A percentile compares a stretch with the other conserved stretches of the same genome.
Conservation (phyloP, 2,329 filamentous ascomycete species). For the Colletotrichum neosansevieriae region DNA sequence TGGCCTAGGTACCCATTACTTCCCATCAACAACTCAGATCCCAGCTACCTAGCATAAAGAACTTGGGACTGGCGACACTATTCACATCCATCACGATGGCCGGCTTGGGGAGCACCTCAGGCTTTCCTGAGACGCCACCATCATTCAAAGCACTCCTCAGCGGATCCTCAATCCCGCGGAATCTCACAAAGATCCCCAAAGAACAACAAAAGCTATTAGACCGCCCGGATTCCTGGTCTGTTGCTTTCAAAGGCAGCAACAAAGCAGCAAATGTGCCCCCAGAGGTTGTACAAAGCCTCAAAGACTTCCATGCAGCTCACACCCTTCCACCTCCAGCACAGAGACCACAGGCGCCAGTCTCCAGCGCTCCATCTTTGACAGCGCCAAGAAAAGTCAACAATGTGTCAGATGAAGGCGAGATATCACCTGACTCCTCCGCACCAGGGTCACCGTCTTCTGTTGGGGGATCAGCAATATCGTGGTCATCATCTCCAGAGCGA, state of each 20-base stretch:
- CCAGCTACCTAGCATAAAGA: too few relatives aligned
- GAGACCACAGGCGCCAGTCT: conserved; percentile 9
- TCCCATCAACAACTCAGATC: too few relatives aligned
- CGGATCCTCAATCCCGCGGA: conserved; percentile 42
- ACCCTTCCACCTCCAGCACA: conserved; percentile 38
- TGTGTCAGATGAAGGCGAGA: background rate
- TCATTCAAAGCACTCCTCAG: conserved; percentile 8
- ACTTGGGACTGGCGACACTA: background rate
- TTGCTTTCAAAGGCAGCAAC: conserved; percentile 44
- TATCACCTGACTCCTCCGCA: conserved; percentile 1
- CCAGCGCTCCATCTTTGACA: conserved; percentile 1
- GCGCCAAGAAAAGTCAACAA: background rate
- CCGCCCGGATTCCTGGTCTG: conserved; percentile 52
- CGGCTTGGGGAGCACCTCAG: conserved; percentile 9
- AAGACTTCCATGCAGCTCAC: conserved; percentile 39
- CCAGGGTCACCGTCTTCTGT: background rate
- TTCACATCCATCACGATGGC: conserved; percentile 14
- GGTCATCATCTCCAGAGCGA: conserved; percentile 43
- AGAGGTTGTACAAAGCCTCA: conserved; percentile 50
- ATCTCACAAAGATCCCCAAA: conserved; percentile 50
- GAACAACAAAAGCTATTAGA: conserved; percentile 55
- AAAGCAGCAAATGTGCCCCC: conserved; percentile 50
- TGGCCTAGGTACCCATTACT: too few relatives aligned
- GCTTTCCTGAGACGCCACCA: conserved; percentile 13
- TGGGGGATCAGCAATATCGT: conserved; percentile 38